Conservation (phyloP, 2,329 filamentous ascomycete species). For the Penicillium frequentans region DNA sequence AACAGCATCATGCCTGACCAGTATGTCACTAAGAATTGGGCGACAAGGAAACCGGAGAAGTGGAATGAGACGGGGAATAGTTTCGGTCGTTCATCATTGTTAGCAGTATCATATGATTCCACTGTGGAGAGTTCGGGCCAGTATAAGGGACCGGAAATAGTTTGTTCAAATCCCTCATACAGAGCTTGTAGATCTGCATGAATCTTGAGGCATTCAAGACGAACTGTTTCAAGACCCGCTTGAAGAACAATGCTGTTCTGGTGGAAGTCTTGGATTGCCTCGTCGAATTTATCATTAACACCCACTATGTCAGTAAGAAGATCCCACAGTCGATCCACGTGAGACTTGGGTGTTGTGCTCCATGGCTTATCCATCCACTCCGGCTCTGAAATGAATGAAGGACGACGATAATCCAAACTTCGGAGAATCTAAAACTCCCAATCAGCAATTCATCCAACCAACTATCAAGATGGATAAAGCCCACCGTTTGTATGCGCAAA, state of each 20-base stretch:
- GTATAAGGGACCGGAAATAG: not conserved
- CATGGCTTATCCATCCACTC: slow-evolving; percentile 1
- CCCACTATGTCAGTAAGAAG: not conserved
- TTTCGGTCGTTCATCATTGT: not conserved
- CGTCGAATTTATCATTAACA: not conserved
- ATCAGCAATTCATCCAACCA: not conserved
- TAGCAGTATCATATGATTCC: not conserved
- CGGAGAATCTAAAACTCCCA: not conserved
- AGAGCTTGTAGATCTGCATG: not conserved
- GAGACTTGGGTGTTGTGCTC: not conserved
- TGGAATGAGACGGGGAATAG: not conserved
- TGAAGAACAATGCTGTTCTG: not conserved
- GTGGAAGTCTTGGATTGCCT: not conserved
- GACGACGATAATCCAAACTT: not conserved
- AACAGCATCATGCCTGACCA: not conserved
- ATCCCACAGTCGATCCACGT: not conserved
- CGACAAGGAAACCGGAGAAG: not conserved
- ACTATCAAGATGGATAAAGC: not conserved
- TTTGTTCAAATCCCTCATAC: not conserved
- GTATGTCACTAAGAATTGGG: not conserved
- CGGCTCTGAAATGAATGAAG: not conserved
- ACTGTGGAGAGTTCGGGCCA: not conserved
- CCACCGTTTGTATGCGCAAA: not conserved
- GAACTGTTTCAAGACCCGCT: not conserved
- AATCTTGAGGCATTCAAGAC: not conserved